Conservation (phyloP, 805 yeast genomes). For the Millerozyma miso region DNA sequence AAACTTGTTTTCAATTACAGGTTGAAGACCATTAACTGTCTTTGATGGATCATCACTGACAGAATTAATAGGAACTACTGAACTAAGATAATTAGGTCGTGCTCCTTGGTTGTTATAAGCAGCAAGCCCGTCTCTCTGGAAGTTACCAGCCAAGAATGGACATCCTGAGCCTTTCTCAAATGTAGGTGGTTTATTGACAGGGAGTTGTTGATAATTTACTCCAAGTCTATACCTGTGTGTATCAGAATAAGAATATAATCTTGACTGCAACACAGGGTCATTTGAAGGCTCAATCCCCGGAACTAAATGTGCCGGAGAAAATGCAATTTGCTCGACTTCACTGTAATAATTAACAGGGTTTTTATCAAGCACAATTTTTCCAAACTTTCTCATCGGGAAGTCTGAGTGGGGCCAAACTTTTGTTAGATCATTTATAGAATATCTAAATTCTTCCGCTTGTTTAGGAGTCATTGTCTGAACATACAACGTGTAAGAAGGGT, state of each 20-base stretch:
- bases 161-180: constrained; percentile 19
- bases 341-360: constrained; percentile 49
- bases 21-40: constrained; percentile 16
- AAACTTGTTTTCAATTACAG: constrained; percentile 20
- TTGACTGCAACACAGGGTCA: constrained; percentile 79
- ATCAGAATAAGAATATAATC: constrained; percentile 80
- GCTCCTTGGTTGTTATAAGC: constrained; percentile 33
- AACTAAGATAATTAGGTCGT: constrained; percentile 51
- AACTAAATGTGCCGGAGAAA: constrained; percentile 80
- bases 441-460: constrained; percentile 48
- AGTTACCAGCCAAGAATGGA: constrained; percentile 23
- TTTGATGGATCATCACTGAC: constrained; percentile 16
- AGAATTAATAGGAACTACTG: constrained; percentile 28
- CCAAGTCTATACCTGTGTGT: constrained; percentile 83
- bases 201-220: constrained; percentile 62
- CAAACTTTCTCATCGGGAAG: constrained; percentile 53
- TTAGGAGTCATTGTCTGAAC: constrained; percentile 58
- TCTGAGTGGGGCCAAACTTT: constrained; percentile 56
- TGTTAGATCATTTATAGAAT: constrained; percentile 50
- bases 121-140: constrained; percentile 20
- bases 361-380: constrained; percentile 49
- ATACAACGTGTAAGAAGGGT: constrained; percentile 49
- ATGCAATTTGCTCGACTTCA: constrained; percentile 77
- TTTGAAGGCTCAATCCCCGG: constrained; percentile 81
- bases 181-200: constrained; percentile 47